These are phyloP conservation scores for Curvularia hawaiiensis DNA, from an alignment of 2,329 filamentous ascomycete genomes.

Conservation along the genomic window DNA sequence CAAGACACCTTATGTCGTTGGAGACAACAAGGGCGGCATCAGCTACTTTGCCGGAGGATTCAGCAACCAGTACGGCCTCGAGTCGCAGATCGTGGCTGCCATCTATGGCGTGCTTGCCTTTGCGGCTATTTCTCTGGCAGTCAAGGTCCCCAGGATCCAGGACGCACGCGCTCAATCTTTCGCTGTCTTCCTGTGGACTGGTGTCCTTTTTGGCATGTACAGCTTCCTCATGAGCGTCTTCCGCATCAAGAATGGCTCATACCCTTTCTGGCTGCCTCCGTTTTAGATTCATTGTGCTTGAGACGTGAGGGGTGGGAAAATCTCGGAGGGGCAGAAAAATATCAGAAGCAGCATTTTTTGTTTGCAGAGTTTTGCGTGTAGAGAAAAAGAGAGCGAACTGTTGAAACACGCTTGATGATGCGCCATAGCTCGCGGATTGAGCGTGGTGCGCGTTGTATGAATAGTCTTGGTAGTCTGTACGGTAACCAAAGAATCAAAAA, in stretches of 20 bases:
- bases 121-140: conserved; percentile 84
- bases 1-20: conserved; percentile 89
- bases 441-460: conserved; percentile 1
- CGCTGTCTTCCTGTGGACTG: conserved; percentile 79
- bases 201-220: conserved; percentile 80
- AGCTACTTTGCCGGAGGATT: conserved; percentile 92
- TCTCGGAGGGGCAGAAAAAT: neutral
- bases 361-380: neutral
- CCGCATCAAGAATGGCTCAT: conserved; percentile 91
- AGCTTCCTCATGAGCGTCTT: conserved; percentile 95
- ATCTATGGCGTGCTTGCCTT: conserved; percentile 86
- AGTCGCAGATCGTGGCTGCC: conserved; percentile 92
- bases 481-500: conserved; percentile 1
- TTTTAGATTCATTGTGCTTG: conserved; percentile 60
- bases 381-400: neutral
- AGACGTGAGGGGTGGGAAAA: neutral
- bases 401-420: neutral
- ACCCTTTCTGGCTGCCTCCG: conserved; percentile 92
- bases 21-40: conserved; percentile 83
- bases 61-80: conserved; percentile 89
- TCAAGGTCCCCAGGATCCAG: conserved; percentile 89
- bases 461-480: neutral
- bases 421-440: neutral
- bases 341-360: neutral
- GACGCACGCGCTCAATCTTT: conserved; percentile 80